Evolutionary conservation across 352 stramenopile species (phyloP), one percentile per base, ranked within the genome.

Genomic region (Pilasporangium apinafurcum): DNA sequence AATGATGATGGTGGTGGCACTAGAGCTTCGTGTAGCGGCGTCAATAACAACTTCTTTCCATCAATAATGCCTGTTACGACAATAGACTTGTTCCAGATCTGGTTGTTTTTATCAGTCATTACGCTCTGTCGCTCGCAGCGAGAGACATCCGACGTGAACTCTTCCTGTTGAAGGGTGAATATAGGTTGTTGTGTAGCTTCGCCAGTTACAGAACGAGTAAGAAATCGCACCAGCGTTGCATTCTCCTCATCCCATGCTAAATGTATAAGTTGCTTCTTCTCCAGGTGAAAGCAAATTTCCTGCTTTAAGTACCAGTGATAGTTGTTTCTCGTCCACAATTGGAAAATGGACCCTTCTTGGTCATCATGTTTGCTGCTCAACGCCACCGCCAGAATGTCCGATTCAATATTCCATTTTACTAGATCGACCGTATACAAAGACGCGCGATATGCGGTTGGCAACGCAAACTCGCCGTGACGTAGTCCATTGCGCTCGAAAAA

Each of bases 241-340:
- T 44, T 32, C 35, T 92, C 79, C 7, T 72, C 58, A 37, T 92
- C 74, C 79, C 79, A 89, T 1, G 41, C 28, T 18, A 76, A 73
- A 33, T 37, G 51, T n/a, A 61, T 29, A 17, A 82, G 49, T 2
- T 16, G 42, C 33, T 49, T 37, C 8, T 56, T 13, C 6, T 55
- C 48, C 22, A 3, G 31, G 18, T 38, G 37, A 30, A 65, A 59
- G 46, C 50, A 43, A 18, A 51, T 44, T 48, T 92, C 73, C 35
- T 90, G 79, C 40, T 92, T 92, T 30, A 90, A 47, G 30, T 86
- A 91, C 82, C 82, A 94, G 39, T 88, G 79, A 44, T 92, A 92
- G 37, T 94, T 94, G 47, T 59, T 74, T 14, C 82, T 65, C 17
- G 68, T 75, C 77, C 77, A 94, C 9, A 92, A 42, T 41, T 92